Percentiles rank a stretch among this genome's conserved stretches.
phyloP scores from a whole-genome alignment of 257 asterid genomes.

The Solanum microdontum region DNA sequence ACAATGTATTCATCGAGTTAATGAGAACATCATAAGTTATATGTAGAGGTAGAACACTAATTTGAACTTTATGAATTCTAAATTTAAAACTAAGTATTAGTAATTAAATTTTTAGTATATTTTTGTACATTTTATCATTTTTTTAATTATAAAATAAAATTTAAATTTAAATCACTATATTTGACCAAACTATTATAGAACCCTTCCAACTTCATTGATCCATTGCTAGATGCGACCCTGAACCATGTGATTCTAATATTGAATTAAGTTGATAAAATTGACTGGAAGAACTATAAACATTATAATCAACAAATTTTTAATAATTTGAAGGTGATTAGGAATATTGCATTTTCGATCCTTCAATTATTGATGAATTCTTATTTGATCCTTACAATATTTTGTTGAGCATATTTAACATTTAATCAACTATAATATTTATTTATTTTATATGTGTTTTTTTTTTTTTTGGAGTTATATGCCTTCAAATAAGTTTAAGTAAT shows the following conservation, averaged over 20 bases:
- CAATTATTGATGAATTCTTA: neutral
- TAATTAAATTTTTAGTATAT: too few species aligned
- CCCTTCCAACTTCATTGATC: neutral
- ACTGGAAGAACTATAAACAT: neutral
- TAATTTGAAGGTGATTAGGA: neutral
- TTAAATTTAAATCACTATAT: too few species aligned
- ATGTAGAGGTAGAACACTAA: neutral
- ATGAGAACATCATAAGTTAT: neutral
- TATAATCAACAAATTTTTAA: neutral
- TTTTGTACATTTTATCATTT: neutral
- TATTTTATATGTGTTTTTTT: too few species aligned
- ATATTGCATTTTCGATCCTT: neutral
- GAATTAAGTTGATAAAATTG: neutral
- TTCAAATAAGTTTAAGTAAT: too few species aligned
- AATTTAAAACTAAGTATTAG: neutral
- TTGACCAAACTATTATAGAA: neutral
- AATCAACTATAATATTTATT: neutral
- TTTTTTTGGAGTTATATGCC: too few species aligned
- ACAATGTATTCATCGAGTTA: neutral
- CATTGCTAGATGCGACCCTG: neutral
- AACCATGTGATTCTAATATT: neutral
- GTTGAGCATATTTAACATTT: neutral
- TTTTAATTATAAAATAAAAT: too few species aligned
- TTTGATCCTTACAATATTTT: neutral
- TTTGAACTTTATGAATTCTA: too few species aligned